A percentile compares a stretch with the other conserved stretches of the same genome.
phyloP scores from a whole-genome alignment of 106 monocot species.

The Acorus calamus region DNA sequence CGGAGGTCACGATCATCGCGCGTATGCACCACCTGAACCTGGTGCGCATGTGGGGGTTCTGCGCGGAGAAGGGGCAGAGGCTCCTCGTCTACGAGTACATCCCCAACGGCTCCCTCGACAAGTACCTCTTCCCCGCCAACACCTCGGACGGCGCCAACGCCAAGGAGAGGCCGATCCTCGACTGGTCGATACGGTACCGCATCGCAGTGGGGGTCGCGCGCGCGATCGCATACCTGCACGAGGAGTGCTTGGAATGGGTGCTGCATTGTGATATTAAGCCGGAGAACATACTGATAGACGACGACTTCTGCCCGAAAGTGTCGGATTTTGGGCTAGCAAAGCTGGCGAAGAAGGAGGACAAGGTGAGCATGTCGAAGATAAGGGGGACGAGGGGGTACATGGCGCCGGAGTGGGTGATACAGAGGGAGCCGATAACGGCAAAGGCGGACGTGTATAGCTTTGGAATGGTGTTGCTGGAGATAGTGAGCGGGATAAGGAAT shows the following conservation, averaged over 20 bases:
- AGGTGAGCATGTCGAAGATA: conserved; percentile 51
- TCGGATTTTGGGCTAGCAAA: conserved; percentile 80
- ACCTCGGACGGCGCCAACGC: not conserved
- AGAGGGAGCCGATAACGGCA: conserved; percentile 56
- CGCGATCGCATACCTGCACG: conserved; percentile 77
- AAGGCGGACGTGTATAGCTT: conserved; percentile 87
- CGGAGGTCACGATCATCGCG: conserved; percentile 68
- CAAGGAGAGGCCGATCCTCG: conserved; percentile 22
- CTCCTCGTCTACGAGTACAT: conserved; percentile 84
- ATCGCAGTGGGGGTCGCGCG: conserved; percentile 73
- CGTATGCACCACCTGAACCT: conserved; percentile 88
- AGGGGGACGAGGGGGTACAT: conserved; percentile 72
- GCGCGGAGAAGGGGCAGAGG: conserved; percentile 63
- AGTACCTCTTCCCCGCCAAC: conserved; percentile 37
- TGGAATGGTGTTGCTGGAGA: conserved; percentile 77
- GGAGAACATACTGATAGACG: conserved; percentile 74
- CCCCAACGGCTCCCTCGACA: conserved; percentile 67
- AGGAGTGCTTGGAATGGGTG: conserved; percentile 89
- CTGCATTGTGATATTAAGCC: conserved; percentile 89
- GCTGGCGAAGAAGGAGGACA: conserved; percentile 57
- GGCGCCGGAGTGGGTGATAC: conserved; percentile 82
- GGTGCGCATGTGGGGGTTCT: conserved; percentile 84
- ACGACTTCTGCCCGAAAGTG: conserved; percentile 83
- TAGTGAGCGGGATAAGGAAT: conserved; percentile 51
- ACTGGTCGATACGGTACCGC: conserved; percentile 57